Evolutionary conservation across 2,329 filamentous ascomycete species (phyloP).

Genomic region (Colletotrichum australisinense): DNA sequence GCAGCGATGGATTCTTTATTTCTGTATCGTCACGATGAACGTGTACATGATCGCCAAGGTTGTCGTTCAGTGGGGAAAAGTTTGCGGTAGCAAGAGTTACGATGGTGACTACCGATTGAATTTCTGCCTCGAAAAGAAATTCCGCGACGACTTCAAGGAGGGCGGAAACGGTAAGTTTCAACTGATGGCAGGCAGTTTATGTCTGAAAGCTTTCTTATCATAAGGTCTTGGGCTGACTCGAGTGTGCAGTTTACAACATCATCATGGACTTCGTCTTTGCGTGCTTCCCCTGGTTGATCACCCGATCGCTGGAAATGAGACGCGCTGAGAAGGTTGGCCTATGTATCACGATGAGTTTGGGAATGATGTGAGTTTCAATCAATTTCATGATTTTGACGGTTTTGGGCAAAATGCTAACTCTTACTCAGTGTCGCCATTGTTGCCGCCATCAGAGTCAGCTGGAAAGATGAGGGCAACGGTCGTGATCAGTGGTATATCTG

Average conservation of each 20-base stretch:
- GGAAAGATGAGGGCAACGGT: conserved; percentile 60
- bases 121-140: conserved; percentile 53
- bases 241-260: conserved; percentile 59
- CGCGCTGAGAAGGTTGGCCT: conserved; percentile 44
- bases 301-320: conserved; percentile 44
- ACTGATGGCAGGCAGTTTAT: not conserved
- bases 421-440: conserved; percentile 55
- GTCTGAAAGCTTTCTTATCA: not conserved
- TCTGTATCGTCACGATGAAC: conserved; percentile 62
- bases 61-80: conserved; percentile 60
- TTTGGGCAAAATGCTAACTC: not conserved
- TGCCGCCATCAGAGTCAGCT: conserved; percentile 58
- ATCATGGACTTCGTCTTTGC: conserved; percentile 48
- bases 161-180: conserved; percentile 58
- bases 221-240: not conserved
- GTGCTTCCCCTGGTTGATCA: conserved; percentile 44
- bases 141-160: conserved; percentile 58
- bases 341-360: conserved; percentile 40
- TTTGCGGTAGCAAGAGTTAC: conserved; percentile 55
- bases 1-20: conserved; percentile 57
- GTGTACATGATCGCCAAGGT: conserved; percentile 58
- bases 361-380: conserved; percentile 47
- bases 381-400: not conserved
- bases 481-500: conserved; percentile 60
- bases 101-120: conserved; percentile 60